phyloP scores from a whole-genome alignment of 208 protist genomes.

The Leptomonas pyrrhocoris region DNA sequence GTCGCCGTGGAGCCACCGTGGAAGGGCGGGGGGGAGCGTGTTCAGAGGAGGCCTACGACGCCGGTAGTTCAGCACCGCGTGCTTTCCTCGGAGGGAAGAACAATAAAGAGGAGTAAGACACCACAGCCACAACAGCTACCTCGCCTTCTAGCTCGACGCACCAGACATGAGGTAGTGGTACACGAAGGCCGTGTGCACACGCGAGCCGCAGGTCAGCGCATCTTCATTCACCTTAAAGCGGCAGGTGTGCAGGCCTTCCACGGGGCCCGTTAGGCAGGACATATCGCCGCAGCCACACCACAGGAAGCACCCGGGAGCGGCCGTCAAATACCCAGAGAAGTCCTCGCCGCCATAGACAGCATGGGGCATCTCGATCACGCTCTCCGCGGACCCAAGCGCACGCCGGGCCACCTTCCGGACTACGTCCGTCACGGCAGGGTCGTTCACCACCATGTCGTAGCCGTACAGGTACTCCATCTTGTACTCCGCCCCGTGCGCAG shows the following conservation, averaged over 20 bases:
- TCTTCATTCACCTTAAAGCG: slow-evolving; percentile 48
- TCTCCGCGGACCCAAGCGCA: slow-evolving; percentile 23
- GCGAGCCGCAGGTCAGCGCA: slow-evolving; percentile 33
- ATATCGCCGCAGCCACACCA: slow-evolving; percentile 26
- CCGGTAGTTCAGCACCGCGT: no score
- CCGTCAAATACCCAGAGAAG: slow-evolving; percentile 45
- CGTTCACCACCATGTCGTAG: slow-evolving; percentile 61
- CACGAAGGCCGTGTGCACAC: slow-evolving; percentile 48
- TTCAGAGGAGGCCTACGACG: no score
- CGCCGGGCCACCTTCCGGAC: slow-evolving; percentile 35
- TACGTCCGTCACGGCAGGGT: slow-evolving; percentile 37
- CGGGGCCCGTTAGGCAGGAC: slow-evolving; percentile 16
- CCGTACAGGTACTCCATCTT: slow-evolving; percentile 35
- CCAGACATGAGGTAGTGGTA: slow-evolving; percentile 17
- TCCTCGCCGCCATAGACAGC: slow-evolving; percentile 47
- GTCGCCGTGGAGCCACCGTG: no score
- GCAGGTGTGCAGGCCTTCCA: slow-evolving; percentile 33
- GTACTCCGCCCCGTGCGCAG: slow-evolving; percentile 47
- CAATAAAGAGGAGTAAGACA: background rate
- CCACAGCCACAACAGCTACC: no score
- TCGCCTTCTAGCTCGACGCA: background rate
- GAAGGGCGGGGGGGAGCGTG: no score
- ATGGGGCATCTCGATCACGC: slow-evolving; percentile 19
- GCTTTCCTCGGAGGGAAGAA: background rate
- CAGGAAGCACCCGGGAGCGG: slow-evolving; percentile 40